Evolutionary conservation across 768 basidiomycete species (phyloP), one percentile per base, ranked within the genome.

Genomic region (Tulasnella sp.): DNA sequence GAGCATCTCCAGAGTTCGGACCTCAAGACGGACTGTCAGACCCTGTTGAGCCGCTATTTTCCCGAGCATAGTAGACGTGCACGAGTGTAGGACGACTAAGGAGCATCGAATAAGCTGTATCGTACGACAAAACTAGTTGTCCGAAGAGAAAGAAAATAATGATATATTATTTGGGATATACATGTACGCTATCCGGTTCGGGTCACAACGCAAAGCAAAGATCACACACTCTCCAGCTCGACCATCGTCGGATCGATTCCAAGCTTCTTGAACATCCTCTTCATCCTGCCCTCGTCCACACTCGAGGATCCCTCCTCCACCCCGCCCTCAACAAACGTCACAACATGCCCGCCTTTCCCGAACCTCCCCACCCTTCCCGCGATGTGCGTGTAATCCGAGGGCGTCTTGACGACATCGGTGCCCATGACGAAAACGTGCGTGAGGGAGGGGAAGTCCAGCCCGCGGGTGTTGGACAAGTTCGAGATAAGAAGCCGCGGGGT

Each of bases 291-390:
- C 19, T 69, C 68, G 17, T 35, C 41, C 1, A 8, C 47, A 2
- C 36, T 29, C 2, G 41, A 36, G 16, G 35, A n/a, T n/a, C 32
- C 42, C 16, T 4, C 32, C 40, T 11, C 47, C 5, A 26, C 26
- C 22, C n/a, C n/a, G n/a, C 39, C 71, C 22, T 72, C 62, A 6
- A 72, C 71, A 40, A 65, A 62, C n/a, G 71, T 72, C 6, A 65
- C 37, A 17, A 72, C 71, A 19, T 72, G 63, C 16, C 71, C 71
- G 17, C 32, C 39, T 32, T 63, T 62, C 4, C 59, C 71, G 39
- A 72, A 72, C 39, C 71, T 62, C n/a, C 71, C 71, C 2, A 72
- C 71, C 37, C 71, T 32, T n/a, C 71, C 71, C 5, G 71, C 71
- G 14, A 72, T 42, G 29, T 72, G 71, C 5, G 63, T 59, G 62